Evolutionary conservation across 2,329 filamentous ascomycete genomes (phyloP).

Genomic region (Botrytis elliptica): DNA sequence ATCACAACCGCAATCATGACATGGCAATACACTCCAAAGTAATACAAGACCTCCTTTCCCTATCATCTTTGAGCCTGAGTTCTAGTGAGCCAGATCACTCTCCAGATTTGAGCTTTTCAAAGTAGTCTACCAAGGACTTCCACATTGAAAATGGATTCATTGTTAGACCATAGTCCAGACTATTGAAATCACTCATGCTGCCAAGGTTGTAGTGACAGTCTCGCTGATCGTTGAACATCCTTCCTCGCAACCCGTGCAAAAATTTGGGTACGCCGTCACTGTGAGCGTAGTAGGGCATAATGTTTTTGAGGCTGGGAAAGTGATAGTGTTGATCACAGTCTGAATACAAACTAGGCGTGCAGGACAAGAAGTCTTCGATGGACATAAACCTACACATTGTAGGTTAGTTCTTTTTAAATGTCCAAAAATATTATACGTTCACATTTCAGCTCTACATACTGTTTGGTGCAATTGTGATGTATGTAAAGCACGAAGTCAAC

Average conservation of each 20-base stretch:
- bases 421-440: not conserved
- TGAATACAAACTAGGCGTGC: not conserved
- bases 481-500: slow-evolving; percentile 23
- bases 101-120: not conserved
- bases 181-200: not conserved
- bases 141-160: not conserved
- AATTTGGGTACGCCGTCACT: not conserved
- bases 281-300: not conserved
- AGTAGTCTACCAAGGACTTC: not conserved
- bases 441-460: not conserved
- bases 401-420: not conserved
- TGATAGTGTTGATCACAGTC: not conserved
- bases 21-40: not conserved
- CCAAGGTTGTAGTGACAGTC: slow-evolving; percentile 24
- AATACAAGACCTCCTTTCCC: not conserved
- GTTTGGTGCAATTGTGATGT: slow-evolving; percentile 7
- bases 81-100: not conserved
- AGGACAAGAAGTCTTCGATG: slow-evolving; percentile 21
- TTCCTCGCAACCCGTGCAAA: slow-evolving; percentile 26
- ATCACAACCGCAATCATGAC: not conserved
- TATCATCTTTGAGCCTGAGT: not conserved
- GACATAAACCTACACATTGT: slow-evolving; percentile 24
- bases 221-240: slow-evolving; percentile 23
- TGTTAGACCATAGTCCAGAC: not conserved
- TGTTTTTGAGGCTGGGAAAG: not conserved